Percentiles rank a stretch among this genome's conserved stretches.
phyloP scores from a whole-genome alignment of 1,284 basidiomycete species.

The Trichosporon coremiiforme region DNA sequence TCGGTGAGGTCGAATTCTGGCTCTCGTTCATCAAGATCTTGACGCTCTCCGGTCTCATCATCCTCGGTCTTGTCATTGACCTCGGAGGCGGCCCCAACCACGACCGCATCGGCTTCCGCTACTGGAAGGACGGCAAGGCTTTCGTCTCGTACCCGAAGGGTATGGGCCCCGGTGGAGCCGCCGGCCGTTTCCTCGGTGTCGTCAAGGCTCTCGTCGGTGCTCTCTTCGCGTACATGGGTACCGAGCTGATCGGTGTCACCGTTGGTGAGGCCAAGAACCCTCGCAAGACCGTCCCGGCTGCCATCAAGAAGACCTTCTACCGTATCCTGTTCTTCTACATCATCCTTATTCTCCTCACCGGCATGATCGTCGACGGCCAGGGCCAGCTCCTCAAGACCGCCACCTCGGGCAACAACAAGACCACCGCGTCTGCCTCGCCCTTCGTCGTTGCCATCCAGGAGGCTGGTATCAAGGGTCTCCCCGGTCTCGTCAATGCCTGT shows the following conservation, averaged over 20 bases:
- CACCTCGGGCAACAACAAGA: conserved; percentile 60
- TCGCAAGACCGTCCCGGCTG: conserved; percentile 63
- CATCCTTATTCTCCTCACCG: conserved; percentile 61
- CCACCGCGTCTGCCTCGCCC: conserved; percentile 66
- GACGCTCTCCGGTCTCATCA: conserved; percentile 64
- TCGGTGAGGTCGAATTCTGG: conserved; percentile 69
- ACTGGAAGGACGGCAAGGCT: conserved; percentile 59
- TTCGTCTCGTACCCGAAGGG: conserved; percentile 38
- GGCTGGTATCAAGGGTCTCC: conserved; percentile 57
- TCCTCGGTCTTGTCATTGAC: conserved; percentile 64
- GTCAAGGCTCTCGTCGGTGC: conserved; percentile 55
- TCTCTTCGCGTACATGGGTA: conserved; percentile 62
- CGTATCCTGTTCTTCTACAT: conserved; percentile 71
- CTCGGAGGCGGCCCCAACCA: conserved; percentile 69
- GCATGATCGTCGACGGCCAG: conserved; percentile 61
- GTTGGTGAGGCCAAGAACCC: conserved; percentile 62
- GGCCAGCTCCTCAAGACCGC: conserved; percentile 57
- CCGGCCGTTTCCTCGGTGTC: conserved; percentile 69
- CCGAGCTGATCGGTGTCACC: conserved; percentile 61
- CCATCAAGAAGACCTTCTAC: conserved; percentile 61
- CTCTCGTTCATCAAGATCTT: conserved; percentile 62
- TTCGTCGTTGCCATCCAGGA: conserved; percentile 67
- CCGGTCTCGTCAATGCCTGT: conserved; percentile 58
- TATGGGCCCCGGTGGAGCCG: conserved; percentile 21
- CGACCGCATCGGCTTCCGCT: conserved; percentile 64